A percentile compares a stretch with the other conserved stretches of the same genome.
phyloP scores from a whole-genome alignment of 148 eudicot genomes.

The Persicaria maculosa region DNA sequence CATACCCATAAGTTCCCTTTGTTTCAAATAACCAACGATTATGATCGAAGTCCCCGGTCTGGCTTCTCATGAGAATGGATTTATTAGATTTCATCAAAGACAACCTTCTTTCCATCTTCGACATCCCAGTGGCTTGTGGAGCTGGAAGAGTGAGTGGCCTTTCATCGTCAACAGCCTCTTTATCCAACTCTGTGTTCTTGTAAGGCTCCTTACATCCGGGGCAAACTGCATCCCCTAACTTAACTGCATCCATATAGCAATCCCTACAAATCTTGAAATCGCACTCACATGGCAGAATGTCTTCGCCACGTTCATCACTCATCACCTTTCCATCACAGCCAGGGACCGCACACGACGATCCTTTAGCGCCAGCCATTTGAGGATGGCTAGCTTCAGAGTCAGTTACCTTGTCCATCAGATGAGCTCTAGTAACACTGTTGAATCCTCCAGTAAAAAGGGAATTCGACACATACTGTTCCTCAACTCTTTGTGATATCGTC shows the following conservation, averaged over 20 bases:
- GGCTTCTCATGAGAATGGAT: constrained; percentile 65
- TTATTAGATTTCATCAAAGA: constrained; percentile 71
- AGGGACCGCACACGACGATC: constrained; percentile 68
- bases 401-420: constrained; percentile 82
- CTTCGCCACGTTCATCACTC: constrained; percentile 73
- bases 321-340: constrained; percentile 89
- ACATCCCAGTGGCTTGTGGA: constrained; percentile 37
- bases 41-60: constrained; percentile 83
- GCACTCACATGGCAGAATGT: constrained; percentile 83
- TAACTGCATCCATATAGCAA: constrained; percentile 66
- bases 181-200: constrained; percentile 53
- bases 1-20: constrained; percentile 85
- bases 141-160: constrained; percentile 49
- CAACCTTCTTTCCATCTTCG: constrained; percentile 65
- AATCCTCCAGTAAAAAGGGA: constrained; percentile 82
- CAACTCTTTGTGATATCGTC: constrained; percentile 62
- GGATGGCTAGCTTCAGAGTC: constrained; percentile 72
- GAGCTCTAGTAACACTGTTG: constrained; percentile 69
- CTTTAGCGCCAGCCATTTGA: constrained; percentile 83
- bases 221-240: constrained; percentile 55
- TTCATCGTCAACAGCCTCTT: constrained; percentile 20
- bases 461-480: constrained; percentile 74
- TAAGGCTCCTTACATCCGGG: constrained; percentile 86
- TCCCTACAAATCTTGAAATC: constrained; percentile 88
- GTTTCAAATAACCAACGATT: constrained; percentile 82